Percentiles rank a stretch among this genome's conserved stretches.
Evolutionary conservation across 257 asterid genomes (phyloP).

Genomic region (Lantana camara): DNA sequence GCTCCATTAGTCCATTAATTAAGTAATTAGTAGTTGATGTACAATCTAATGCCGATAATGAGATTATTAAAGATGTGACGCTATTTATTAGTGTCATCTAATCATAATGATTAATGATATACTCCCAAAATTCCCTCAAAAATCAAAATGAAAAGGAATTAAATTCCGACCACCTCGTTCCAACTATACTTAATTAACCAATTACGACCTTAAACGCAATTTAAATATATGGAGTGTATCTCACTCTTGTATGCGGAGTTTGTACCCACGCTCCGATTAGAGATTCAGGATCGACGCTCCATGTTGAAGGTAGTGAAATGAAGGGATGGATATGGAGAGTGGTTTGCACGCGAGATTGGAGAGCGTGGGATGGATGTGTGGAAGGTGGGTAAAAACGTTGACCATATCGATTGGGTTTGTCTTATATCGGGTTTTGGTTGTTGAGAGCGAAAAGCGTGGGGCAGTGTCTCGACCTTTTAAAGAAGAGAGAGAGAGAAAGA

Average conservation of each 20-base stretch:
- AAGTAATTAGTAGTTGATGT: too few relatives aligned
- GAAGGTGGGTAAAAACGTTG: slow-evolving; percentile 20
- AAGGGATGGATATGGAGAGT: slow-evolving; percentile 12
- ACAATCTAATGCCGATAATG: too few relatives aligned
- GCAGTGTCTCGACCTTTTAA: slow-evolving; percentile 9
- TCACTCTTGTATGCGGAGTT: background rate
- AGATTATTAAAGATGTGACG: too few relatives aligned
- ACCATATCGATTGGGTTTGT: slow-evolving; percentile 22
- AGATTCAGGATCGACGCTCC: too few relatives aligned
- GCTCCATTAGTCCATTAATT: too few relatives aligned
- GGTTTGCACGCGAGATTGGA: background rate
- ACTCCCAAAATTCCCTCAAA: too few relatives aligned
- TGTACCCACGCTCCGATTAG: background rate
- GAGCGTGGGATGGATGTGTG: background rate
- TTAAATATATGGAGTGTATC: background rate
- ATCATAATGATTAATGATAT: background rate
- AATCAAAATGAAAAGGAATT: too few relatives aligned
- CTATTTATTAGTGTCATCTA: too few relatives aligned
- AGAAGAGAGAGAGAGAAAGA: background rate
- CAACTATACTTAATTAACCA: background rate
- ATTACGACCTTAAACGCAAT: background rate
- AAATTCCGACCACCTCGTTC: slow-evolving; percentile 23
- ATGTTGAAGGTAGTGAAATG: too few relatives aligned
- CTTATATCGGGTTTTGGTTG: slow-evolving; percentile 23
- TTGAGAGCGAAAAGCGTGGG: background rate